These are phyloP conservation scores for Acorus gramineus DNA, from an alignment of 106 monocot genomes.

Conservation along the genomic window DNA sequence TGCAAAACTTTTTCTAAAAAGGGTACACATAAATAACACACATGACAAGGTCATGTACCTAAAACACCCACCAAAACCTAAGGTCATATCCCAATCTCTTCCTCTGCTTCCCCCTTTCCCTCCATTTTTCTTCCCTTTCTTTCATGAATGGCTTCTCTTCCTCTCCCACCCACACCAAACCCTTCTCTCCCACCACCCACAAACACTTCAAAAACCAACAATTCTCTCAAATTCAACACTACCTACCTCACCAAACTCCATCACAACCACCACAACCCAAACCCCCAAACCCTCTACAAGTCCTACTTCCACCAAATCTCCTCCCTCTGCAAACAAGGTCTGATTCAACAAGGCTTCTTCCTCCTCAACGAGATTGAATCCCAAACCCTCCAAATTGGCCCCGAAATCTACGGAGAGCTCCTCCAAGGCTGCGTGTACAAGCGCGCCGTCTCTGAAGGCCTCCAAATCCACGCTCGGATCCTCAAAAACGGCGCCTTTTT, in stretches of 20 bases:
- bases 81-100: too few relatives aligned
- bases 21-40: too few relatives aligned
- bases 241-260: background rate
- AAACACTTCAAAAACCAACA: slow-evolving; percentile 2
- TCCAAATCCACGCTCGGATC: slow-evolving; percentile 34
- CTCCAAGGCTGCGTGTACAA: slow-evolving; percentile 35
- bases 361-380: slow-evolving; percentile 24
- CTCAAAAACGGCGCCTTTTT: slow-evolving; percentile 34
- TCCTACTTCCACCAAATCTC: slow-evolving; percentile 26
- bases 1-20: too few relatives aligned
- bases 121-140: background rate
- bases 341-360: slow-evolving; percentile 19
- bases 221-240: background rate
- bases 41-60: too few relatives aligned
- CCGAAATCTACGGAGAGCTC: slow-evolving; percentile 35
- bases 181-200: slow-evolving; percentile 1
- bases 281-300: slow-evolving; percentile 1
- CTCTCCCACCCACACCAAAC: slow-evolving; percentile 11
- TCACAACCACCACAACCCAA: background rate
- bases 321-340: slow-evolving; percentile 31
- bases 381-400: slow-evolving; percentile 15
- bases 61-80: too few relatives aligned
- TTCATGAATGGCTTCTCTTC: slow-evolving; percentile 10
- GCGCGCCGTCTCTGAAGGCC: slow-evolving; percentile 27
- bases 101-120: too few relatives aligned